Base-by-base conservation (phyloP, 352 stramenopile genomes). In the Phytophthora tentaculata region DNA sequence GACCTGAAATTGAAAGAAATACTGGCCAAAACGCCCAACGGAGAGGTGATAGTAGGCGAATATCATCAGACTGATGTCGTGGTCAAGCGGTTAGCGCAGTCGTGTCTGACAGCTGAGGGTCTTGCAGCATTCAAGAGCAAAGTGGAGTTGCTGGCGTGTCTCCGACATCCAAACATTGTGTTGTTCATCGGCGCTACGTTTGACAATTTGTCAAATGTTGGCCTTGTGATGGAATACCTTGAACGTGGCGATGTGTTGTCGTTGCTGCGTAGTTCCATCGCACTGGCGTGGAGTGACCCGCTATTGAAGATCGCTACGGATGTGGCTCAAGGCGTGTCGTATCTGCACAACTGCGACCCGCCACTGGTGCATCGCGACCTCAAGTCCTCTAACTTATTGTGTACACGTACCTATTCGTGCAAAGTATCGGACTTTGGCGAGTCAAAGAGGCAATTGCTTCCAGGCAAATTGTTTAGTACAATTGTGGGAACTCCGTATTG, bases 401-500 rank as follows among this genome's bases (percentile, higher is more conserved):
- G 80, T 23, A 91, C 86, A 6, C 76, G 79, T 16, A 92, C 82
- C 10, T 94, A 89, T 44, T 86, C 83, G 23, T 92, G 82, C 61
- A 96, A 96, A 65, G 77, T 96, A 13, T 90, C 88, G 19, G 86
- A 96, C 44, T 96, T 96, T 70, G 86, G 83, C 7, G 80, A 91
- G 54, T 89, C 84, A 2, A 93, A 90, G 69, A 76, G 84, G 5
- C 76, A 89, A 23, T 64, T 78, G 10, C 43, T 75, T 4, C 74
- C 71, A 9, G 80, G 72, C 0, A 76, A 72, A 12, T 61, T 89
- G 1, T 89, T 94, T 41, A 90, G 76, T 58, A 92, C 88, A 20
- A 84, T 95, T 24, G 83, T 94, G 14, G 89, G 89, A 3, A 95
- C 89, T 43, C 84, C 88, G n/a, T 94, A 88, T 61, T 96, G 89